Base-by-base conservation (phyloP, 2,329 filamentous ascomycete species). In the Fusarium sp. region DNA sequence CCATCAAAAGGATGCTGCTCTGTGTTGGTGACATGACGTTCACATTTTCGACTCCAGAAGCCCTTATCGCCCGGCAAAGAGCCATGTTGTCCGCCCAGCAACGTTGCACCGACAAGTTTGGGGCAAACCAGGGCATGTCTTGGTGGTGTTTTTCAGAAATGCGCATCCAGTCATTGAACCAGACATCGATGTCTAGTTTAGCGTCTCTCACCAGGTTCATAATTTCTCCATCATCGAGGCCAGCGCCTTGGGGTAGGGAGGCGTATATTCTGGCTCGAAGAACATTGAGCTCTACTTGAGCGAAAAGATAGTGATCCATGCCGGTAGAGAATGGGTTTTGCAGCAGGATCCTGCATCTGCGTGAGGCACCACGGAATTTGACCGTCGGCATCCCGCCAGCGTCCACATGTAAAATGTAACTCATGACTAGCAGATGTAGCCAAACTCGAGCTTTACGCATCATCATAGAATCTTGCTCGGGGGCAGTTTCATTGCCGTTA, bases 21-120 rank as follows among this genome's bases (percentile, higher is more conserved):
- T 65, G 60, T 0, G 18, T 49, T 0, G n/a, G 45, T 0, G 62
- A 65, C 62, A 66, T 65, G 1, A 66, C 46, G 2, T 65, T 60
- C 6, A 65, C 62, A 3, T 65, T 66, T 13, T 65, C 61, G 0
- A 65, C 62, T 1, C 62, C 62, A 1, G 62, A 61, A 7, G 62
- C 62, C 6, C 61, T 33, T 0, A 65, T 46, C 0, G 61, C 61
- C 8, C 62, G 53, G 8, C 62, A 65, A 1, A 65, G 53, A 24
- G 60, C 61, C 46, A 65, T 65, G 5, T 60, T 65, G 1, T 65
- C 60, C 11, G 62, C 62, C 62, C 62, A 66, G 5, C 61, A 65
- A 8, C 60, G 54, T 7, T 65, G 62, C 0, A 65, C 53, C 1
- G 53, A 53, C 0, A 65, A 3, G 1, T 65, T 65, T 1, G 61